These are phyloP conservation scores for Letharia columbiana DNA, from an alignment of 495 filamentous ascomycete species.

Conservation along the genomic window DNA sequence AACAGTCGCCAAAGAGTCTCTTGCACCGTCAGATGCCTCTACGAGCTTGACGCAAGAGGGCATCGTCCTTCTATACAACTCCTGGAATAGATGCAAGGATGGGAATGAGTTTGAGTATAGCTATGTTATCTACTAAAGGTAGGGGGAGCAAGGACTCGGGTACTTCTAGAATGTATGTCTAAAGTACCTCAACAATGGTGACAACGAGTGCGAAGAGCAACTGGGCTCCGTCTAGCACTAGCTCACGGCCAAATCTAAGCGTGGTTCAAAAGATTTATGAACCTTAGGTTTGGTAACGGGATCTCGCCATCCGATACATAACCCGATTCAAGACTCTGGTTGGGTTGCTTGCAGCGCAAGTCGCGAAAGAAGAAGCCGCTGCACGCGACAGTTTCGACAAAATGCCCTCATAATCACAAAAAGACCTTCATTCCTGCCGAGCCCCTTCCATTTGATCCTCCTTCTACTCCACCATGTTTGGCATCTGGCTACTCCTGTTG, in stretches of 20 bases:
- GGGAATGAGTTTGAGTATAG: neutral
- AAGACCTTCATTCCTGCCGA: neutral
- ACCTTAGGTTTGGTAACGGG: neutral
- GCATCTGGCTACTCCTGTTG: neutral
- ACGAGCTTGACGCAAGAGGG: no score
- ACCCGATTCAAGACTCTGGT: neutral
- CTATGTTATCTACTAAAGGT: neutral
- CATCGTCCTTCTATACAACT: neutral
- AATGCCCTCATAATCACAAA: neutral
- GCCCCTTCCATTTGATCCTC: neutral
- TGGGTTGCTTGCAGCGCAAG: constrained; percentile 4
- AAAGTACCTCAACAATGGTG: neutral
- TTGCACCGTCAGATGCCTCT: no score
- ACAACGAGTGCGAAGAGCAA: neutral
- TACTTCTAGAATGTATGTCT: neutral
- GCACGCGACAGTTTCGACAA: neutral
- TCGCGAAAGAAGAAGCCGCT: neutral
- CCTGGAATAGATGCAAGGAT: neutral
- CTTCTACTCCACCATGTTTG: neutral
- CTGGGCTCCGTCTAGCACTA: neutral
- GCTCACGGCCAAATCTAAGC: neutral
- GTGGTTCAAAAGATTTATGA: neutral
- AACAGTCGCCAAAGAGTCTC: no score
- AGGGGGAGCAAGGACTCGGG: neutral
- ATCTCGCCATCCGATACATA: neutral